Conservation (phyloP, 148 eudicot genomes). For the Rhododendron ferrugineum region DNA sequence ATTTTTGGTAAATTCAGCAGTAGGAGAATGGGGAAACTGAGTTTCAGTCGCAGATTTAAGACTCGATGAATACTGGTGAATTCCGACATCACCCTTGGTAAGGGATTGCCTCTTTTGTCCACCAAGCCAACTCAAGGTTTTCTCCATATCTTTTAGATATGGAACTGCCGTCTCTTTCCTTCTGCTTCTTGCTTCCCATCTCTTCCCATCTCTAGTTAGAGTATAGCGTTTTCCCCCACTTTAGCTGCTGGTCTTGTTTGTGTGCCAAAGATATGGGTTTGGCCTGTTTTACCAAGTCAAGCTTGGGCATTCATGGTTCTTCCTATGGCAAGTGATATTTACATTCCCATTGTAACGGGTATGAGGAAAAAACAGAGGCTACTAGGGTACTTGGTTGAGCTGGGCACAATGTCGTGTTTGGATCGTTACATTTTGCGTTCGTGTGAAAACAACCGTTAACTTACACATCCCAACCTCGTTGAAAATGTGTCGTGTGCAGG, state of each 20-base stretch:
- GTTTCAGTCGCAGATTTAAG: background rate
- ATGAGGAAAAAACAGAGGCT: background rate
- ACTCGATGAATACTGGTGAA: background rate
- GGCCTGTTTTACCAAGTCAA: background rate
- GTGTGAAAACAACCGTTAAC: background rate
- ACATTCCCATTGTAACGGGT: background rate
- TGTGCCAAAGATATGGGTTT: background rate
- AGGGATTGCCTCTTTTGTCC: background rate
- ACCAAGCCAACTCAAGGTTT: background rate
- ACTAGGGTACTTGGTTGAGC: background rate
- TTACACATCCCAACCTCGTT: background rate
- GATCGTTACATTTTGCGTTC: background rate
- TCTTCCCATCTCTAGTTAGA: too few species aligned
- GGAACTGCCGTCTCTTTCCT: background rate
- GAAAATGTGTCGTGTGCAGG: background rate
- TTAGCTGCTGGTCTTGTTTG: background rate
- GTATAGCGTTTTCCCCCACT: background rate
- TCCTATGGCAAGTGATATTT: background rate
- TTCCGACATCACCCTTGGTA: background rate
- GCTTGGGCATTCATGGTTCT: background rate
- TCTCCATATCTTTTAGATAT: background rate
- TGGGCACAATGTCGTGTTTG: background rate
- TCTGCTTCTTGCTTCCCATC: background rate
- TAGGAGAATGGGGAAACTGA: background rate
- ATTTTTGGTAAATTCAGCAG: background rate